A percentile compares a stretch with the other conserved stretches of the same genome.
Evolutionary conservation across 495 filamentous ascomycete species (phyloP).

Genomic region (Melanomma pulvis-pyrius): DNA sequence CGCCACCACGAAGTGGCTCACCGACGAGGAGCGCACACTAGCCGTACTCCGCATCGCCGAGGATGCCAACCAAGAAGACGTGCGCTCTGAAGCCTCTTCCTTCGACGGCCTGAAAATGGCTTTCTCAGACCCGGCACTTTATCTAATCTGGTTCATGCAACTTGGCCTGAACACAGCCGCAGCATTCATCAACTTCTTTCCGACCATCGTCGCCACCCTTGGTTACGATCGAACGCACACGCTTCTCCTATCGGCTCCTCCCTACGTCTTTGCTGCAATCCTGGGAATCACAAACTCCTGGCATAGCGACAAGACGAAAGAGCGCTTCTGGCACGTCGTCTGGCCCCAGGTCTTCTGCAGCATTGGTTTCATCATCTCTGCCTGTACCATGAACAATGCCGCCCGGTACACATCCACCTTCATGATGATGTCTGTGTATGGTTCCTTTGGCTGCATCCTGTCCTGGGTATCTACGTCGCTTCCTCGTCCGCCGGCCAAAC

Average conservation of each 20-base stretch:
- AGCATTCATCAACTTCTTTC: conserved; percentile 83
- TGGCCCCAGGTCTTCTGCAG: conserved; percentile 67
- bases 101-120: conserved; percentile 47
- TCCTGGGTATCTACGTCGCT: conserved; percentile 9
- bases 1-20: conserved; percentile 73
- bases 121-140: conserved; percentile 47
- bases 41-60: conserved; percentile 71
- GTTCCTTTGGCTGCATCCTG: conserved; percentile 2
- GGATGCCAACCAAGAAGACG: conserved; percentile 56
- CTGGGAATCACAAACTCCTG: conserved; percentile 69
- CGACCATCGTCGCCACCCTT: conserved; percentile 74
- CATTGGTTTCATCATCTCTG: conserved; percentile 72
- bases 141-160: conserved; percentile 46
- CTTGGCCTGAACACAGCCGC: conserved; percentile 69
- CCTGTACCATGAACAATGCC: conserved; percentile 60
- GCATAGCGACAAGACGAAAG: conserved; percentile 73
- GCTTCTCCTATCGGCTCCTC: conserved; percentile 72
- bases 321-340: conserved; percentile 75
- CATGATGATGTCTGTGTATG: conserved; percentile 58
- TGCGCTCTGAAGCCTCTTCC: conserved; percentile 31
- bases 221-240: conserved; percentile 64
- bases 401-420: conserved; percentile 79
- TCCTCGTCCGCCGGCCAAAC: conserved; percentile 11
- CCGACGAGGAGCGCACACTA: conserved; percentile 64
- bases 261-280: conserved; percentile 60